phyloP scores from a whole-genome alignment of 371 early-diverging fungal genomes.

The Phascolomyces articulosus region DNA sequence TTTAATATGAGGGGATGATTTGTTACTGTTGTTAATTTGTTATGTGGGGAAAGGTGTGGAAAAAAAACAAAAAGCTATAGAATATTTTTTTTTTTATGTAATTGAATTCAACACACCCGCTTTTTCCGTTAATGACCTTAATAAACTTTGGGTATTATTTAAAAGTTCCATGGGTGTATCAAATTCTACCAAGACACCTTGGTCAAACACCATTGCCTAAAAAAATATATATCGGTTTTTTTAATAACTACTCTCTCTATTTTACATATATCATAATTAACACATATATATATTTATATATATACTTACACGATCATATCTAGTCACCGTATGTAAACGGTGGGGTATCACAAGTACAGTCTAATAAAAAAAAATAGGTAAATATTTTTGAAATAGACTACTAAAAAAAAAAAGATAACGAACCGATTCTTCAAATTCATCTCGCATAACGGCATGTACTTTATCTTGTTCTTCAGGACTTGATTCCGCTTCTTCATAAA shows the following conservation, averaged over 20 bases:
- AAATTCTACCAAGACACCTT: constrained; percentile 79
- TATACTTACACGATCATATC: constrained; percentile 53
- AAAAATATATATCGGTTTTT: too few species aligned
- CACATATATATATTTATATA: too few species aligned
- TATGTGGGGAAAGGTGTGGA: background rate
- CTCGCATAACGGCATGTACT: constrained; percentile 82
- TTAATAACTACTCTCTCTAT: too few species aligned
- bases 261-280: too few species aligned
- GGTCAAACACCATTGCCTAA: constrained; percentile 57
- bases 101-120: constrained; percentile 28
- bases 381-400: too few species aligned
- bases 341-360: constrained; percentile 88
- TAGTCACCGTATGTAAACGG: constrained; percentile 70
- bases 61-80: background rate
- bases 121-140: constrained; percentile 37
- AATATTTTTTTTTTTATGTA: too few species aligned
- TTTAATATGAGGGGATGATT: too few species aligned
- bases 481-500: constrained; percentile 82
- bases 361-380: constrained; percentile 29
- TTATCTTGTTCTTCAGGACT: constrained; percentile 67
- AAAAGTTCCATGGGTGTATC: constrained; percentile 62
- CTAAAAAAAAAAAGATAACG: background rate
- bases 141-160: constrained; percentile 31
- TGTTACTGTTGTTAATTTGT: too few species aligned
- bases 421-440: constrained; percentile 75